These are phyloP conservation scores for Salix brachista DNA, from an alignment of 345 rosid genomes.

Conservation along the genomic window DNA sequence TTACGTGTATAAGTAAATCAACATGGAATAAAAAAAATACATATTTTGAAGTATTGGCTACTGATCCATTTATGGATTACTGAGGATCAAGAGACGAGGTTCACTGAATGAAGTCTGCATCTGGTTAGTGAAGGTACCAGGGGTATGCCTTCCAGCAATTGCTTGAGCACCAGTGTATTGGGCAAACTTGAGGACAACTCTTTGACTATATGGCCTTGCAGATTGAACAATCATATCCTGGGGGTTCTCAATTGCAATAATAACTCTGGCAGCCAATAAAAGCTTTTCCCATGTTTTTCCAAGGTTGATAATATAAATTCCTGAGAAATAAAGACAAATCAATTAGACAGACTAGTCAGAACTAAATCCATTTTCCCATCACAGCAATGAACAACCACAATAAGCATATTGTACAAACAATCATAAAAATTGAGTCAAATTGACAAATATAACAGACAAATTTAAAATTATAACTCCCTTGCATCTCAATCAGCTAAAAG, in stretches of 20 bases:
- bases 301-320: slow-evolving; percentile 82
- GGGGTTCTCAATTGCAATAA: slow-evolving; percentile 82
- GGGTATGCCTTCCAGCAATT: slow-evolving; percentile 97
- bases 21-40: too few species aligned
- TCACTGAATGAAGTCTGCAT: slow-evolving; percentile 87
- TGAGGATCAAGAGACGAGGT: slow-evolving; percentile 84
- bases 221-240: slow-evolving; percentile 93
- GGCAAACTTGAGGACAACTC: slow-evolving; percentile 89
- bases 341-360: not conserved
- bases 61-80: too few species aligned
- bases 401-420: not conserved
- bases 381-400: not conserved
- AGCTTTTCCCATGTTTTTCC: slow-evolving; percentile 96
- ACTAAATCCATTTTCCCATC: not conserved
- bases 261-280: slow-evolving; percentile 78
- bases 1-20: too few species aligned
- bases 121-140: slow-evolving; percentile 96
- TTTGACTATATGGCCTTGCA: slow-evolving; percentile 96
- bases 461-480: not conserved
- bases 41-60: too few species aligned
- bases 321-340: slow-evolving; percentile 21
- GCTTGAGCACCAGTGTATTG: slow-evolving; percentile 96
- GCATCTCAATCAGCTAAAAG: not conserved
- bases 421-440: not conserved
- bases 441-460: not conserved